Percentiles rank a stretch among this genome's conserved stretches.
These are phyloP conservation scores for Chrysoporthe austroafricana DNA, from an alignment of 2,329 filamentous ascomycete genomes.

Conservation along the genomic window DNA sequence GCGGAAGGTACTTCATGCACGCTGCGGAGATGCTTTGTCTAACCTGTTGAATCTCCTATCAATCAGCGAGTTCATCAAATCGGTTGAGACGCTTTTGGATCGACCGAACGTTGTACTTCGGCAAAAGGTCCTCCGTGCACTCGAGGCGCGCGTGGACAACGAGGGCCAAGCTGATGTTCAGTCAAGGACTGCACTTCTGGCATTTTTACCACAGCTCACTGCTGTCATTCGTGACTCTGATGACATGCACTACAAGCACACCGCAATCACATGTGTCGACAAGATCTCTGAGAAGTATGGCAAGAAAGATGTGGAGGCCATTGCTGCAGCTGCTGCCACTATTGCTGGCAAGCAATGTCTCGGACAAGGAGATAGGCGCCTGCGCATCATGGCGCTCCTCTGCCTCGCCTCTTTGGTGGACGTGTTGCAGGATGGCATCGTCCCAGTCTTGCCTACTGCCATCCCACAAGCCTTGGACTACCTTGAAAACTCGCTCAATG, in stretches of 20 bases:
- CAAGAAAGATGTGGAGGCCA: conserved; percentile 81
- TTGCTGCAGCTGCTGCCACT: conserved; percentile 74
- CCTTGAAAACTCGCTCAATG: conserved; percentile 64
- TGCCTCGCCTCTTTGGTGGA: conserved; percentile 90
- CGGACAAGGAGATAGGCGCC: conserved; percentile 70
- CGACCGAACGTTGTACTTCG: conserved; percentile 75
- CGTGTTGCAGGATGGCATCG: conserved; percentile 82
- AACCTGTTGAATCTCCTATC: conserved; percentile 84
- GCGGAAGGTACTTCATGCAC: conserved; percentile 58
- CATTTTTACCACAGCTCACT: conserved; percentile 79
- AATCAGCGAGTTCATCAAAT: conserved; percentile 85
- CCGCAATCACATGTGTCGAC: conserved; percentile 86
- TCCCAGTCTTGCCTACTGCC: conserved; percentile 78
- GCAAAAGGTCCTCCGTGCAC: conserved; percentile 77
- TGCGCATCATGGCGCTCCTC: conserved; percentile 82
- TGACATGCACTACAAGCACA: conserved; percentile 78
- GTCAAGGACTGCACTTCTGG: conserved; percentile 72
- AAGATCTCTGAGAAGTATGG: conserved; percentile 94
- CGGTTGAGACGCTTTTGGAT: conserved; percentile 80
- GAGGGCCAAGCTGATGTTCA: conserved; percentile 70
- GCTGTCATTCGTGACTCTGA: conserved; percentile 73
- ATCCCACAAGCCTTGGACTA: conserved; percentile 74
- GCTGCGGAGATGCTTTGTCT: conserved; percentile 72
- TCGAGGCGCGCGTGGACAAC: conserved; percentile 78
- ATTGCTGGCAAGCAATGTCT: conserved; percentile 79